Percentiles rank a stretch among this genome's conserved stretches.
Evolutionary conservation across 371 early-diverging fungal species (phyloP).

Genomic region (Mortierella sp.): DNA sequence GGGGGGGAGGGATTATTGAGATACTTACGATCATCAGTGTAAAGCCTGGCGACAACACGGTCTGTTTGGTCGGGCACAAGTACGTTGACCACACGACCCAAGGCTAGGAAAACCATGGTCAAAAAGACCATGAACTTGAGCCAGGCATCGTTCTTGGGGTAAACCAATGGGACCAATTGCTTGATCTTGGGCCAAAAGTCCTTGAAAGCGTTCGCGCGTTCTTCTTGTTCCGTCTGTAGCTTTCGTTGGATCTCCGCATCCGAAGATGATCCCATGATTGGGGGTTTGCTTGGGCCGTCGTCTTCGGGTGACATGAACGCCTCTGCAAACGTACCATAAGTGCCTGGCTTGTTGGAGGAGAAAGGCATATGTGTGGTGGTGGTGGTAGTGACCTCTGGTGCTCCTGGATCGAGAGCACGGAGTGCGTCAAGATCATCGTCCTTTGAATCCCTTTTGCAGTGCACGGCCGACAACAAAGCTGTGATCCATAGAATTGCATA

Average conservation of each 20-base stretch:
- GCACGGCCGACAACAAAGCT: conserved; percentile 24
- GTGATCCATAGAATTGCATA: conserved; percentile 20
- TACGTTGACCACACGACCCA: conserved; percentile 84
- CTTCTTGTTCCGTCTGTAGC: conserved; percentile 25
- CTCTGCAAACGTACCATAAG: conserved; percentile 34
- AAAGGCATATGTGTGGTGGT: neutral
- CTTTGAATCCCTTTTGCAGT: conserved; percentile 19
- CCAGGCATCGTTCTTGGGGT: conserved; percentile 70
- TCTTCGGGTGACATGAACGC: conserved; percentile 15
- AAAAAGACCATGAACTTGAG: conserved; percentile 74
- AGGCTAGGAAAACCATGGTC: conserved; percentile 72
- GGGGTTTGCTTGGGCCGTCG: neutral
- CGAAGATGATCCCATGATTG: conserved; percentile 23
- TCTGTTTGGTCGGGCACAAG: conserved; percentile 83
- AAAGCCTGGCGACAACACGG: conserved; percentile 71
- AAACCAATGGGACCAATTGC: conserved; percentile 82
- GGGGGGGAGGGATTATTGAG: neutral
- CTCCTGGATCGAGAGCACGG: conserved; percentile 35
- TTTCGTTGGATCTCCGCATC: conserved; percentile 32
- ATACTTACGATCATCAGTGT: conserved; percentile 39
- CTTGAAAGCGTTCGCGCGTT: conserved; percentile 48
- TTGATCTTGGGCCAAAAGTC: conserved; percentile 65
- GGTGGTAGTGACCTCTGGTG: conserved; percentile 3
- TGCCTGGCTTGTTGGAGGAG: conserved; percentile 11
- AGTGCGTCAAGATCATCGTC: conserved; percentile 38